phyloP scores from a whole-genome alignment of 257 asterid species.

The Agastache rugosa region DNA sequence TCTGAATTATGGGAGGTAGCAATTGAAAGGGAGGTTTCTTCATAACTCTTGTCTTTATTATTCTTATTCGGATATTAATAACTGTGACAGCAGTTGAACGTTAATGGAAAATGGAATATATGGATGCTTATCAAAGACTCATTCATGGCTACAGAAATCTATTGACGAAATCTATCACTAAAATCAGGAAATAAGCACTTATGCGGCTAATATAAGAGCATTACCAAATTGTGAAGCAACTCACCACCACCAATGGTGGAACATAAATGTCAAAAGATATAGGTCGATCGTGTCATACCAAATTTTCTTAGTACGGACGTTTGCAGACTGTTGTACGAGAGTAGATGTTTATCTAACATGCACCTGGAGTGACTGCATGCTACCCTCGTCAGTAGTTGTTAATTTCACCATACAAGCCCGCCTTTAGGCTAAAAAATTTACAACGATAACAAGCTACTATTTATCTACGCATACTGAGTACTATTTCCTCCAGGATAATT shows the following conservation, averaged over 20 bases:
- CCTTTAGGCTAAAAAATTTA: constrained; percentile 27
- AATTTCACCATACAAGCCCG: constrained; percentile 4
- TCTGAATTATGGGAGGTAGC: no score
- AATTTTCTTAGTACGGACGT: no score
- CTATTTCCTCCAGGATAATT: background rate
- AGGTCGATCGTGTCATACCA: background rate
- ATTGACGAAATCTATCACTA: constrained; percentile 15
- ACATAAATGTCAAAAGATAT: background rate
- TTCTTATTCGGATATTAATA: constrained; percentile 30
- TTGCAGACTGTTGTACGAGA: no score
- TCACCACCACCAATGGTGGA: constrained; percentile 39
- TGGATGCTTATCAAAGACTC: constrained; percentile 17
- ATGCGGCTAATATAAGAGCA: constrained; percentile 28
- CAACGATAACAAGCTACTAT: background rate
- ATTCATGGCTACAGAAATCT: constrained; percentile 23
- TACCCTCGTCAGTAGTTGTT: background rate
- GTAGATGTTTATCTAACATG: no score
- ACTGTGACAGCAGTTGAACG: constrained; percentile 9
- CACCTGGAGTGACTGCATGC: no score
- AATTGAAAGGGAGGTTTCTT: background rate
- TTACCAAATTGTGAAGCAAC: constrained; percentile 17
- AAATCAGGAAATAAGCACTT: constrained; percentile 3
- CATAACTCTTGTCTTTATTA: background rate
- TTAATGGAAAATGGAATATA: constrained; percentile 15
- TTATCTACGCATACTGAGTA: constrained; percentile 20